Conservation (phyloP, 2,329 filamentous ascomycete species). For the Colletotrichum sp. region DNA sequence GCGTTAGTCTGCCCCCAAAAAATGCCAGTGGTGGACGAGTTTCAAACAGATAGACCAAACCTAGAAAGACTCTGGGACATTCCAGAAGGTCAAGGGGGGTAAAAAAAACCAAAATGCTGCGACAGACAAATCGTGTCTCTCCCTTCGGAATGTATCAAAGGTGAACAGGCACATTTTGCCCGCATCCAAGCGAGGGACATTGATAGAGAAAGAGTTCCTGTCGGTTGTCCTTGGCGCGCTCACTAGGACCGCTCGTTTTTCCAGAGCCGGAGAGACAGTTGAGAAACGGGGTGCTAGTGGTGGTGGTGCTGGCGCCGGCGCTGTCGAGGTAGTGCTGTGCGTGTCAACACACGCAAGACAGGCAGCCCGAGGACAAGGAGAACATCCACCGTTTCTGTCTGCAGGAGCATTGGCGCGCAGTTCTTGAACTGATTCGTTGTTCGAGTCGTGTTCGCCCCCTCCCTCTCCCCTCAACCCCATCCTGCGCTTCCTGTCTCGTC, state of each 20-base stretch:
- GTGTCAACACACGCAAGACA: not conserved
- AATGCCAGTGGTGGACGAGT: not conserved
- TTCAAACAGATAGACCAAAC: not conserved
- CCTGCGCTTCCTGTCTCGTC: not conserved
- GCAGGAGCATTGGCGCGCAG: not conserved
- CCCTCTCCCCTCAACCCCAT: not conserved
- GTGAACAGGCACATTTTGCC: not conserved
- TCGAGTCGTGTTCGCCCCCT: not conserved
- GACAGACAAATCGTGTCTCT: not conserved
- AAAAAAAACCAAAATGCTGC: not conserved
- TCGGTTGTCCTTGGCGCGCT: not conserved
- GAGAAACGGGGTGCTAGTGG: not conserved
- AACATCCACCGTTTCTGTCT: not conserved
- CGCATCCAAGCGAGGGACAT: not conserved
- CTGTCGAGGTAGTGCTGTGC: not conserved
- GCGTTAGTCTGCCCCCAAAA: not conserved
- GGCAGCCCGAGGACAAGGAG: not conserved
- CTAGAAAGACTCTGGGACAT: conserved; percentile 1
- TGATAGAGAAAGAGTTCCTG: not conserved
- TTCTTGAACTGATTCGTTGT: not conserved
- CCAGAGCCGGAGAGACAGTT: not conserved
- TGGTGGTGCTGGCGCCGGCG: not conserved
- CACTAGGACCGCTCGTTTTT: not conserved
- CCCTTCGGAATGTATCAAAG: not conserved
- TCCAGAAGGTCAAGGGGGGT: not conserved